Base-by-base conservation (phyloP, 1,139 yeast species). In the Taphrina wiesneri region DNA sequence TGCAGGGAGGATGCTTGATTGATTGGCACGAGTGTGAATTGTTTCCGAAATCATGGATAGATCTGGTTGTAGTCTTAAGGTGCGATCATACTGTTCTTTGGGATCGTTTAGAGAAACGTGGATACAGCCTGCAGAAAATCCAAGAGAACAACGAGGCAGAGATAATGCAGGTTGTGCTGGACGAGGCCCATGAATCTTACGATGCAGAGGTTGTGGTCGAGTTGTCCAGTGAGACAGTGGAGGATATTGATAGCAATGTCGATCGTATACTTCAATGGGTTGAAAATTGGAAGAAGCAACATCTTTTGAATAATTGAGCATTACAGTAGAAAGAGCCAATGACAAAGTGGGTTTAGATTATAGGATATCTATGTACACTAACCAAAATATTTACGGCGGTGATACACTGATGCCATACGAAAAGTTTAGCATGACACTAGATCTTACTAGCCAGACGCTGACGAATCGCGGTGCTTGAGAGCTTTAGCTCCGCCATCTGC, bases 21-120 rank as follows among this genome's bases (percentile, higher is more conserved):
- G 99, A 93, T 77, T 95, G 99, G 99, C 99, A 93, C 75, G 93
- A 93, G 63, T 91, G 97, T 77, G 99, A 93, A 73, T 83, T 90
- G 23, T 93, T 93, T 74, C 99, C 99, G 0, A 97, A 91, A 75
- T 80, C 96, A 71, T 82, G 91, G 74, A 88, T 95, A 61, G 99
- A 93, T 75, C 81, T 93, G 68, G 98, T 93, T 7, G 88, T 91
- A 49, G 99, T 95, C 0, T 81, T 93, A 65, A 81, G 95, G 70
- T 86, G 96, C 32, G 88, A 88, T 71, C 90, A 89, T 72, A 79
- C 86, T 4, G 75, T 81, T 0, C 81, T 95, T 47, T 88, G 82
- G 75, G 96, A 90, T 69, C 81, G 99, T 71, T 80, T 93, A 71
- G 80, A 81, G 70, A 34, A 23, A 26, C 82, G 96, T 75, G 88